phyloP scores from a whole-genome alignment of 169 alveolate species.

The Plasmodium coatneyi region DNA sequence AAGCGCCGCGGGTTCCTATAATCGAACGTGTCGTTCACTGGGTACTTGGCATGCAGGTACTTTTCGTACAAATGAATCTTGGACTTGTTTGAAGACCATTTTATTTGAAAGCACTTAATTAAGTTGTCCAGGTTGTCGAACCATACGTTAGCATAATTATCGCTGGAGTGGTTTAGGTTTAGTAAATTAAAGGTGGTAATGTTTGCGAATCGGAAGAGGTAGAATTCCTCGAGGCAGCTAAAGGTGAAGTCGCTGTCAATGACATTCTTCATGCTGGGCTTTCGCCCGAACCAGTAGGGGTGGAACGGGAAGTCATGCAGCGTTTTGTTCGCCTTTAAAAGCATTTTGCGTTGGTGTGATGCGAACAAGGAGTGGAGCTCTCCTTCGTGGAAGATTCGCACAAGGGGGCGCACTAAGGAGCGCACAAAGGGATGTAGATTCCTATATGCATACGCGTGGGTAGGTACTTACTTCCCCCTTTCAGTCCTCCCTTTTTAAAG shows the following conservation, averaged over 20 bases:
- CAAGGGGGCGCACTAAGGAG: background rate
- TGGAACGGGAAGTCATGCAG: slow-evolving; percentile 70
- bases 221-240: slow-evolving; percentile 66
- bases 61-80: slow-evolving; percentile 58
- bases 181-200: slow-evolving; percentile 66
- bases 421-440: background rate
- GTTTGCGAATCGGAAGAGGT: slow-evolving; percentile 63
- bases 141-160: slow-evolving; percentile 63
- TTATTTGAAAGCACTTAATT: slow-evolving; percentile 63
- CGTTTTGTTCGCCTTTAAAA: slow-evolving; percentile 63
- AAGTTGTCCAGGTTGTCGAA: slow-evolving; percentile 60
- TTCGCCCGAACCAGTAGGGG: slow-evolving; percentile 64
- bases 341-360: slow-evolving; percentile 22
- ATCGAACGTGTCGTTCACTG: slow-evolving; percentile 34
- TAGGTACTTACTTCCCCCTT: background rate
- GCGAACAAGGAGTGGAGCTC: background rate
- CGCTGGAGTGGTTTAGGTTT: slow-evolving; percentile 54
- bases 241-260: slow-evolving; percentile 16
- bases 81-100: slow-evolving; percentile 63
- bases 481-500: background rate
- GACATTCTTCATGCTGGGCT: slow-evolving; percentile 42
- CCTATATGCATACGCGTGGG: background rate
- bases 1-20: slow-evolving; percentile 54
- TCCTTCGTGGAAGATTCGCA: background rate
- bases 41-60: slow-evolving; percentile 40